Conservation (phyloP, 805 yeast species). For the Yarrowia osloensis region DNA sequence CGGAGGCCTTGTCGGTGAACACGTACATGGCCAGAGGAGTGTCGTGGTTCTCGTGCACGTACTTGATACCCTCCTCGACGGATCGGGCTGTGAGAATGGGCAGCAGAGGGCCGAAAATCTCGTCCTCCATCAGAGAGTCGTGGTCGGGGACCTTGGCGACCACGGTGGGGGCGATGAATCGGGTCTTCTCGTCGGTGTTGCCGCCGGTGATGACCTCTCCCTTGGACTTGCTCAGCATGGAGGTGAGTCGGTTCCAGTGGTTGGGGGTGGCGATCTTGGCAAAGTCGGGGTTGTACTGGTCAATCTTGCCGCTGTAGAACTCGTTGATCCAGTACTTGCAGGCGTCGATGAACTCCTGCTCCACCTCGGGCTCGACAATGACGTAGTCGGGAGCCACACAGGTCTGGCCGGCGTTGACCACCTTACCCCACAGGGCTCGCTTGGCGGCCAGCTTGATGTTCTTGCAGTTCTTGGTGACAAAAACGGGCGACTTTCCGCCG, state of each 20-base stretch:
- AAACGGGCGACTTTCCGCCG: slow-evolving; percentile 91
- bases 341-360: slow-evolving; percentile 52
- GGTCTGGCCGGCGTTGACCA: slow-evolving; percentile 83
- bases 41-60: slow-evolving; percentile 55
- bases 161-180: slow-evolving; percentile 71
- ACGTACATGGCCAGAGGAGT: slow-evolving; percentile 80
- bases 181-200: slow-evolving; percentile 42
- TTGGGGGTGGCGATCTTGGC: slow-evolving; percentile 63
- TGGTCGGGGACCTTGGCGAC: slow-evolving; percentile 60
- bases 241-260: slow-evolving; percentile 52
- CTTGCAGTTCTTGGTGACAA: slow-evolving; percentile 55
- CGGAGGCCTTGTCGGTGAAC: slow-evolving; percentile 53
- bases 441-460: slow-evolving; percentile 50
- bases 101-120: slow-evolving; percentile 80
- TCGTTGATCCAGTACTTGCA: slow-evolving; percentile 48
- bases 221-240: slow-evolving; percentile 43
- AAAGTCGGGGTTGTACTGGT: slow-evolving; percentile 45
- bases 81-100: slow-evolving; percentile 64
- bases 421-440: slow-evolving; percentile 77
- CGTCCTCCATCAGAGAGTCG: slow-evolving; percentile 72
- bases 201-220: slow-evolving; percentile 42
- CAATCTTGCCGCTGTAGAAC: slow-evolving; percentile 43
- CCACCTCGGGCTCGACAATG: slow-evolving; percentile 61
- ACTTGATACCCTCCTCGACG: slow-evolving; percentile 35
- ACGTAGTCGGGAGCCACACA: slow-evolving; percentile 89